Percentiles rank a stretch among this genome's conserved stretches.
phyloP scores from a whole-genome alignment of 768 basidiomycete genomes.

The Tulasnella sp. region DNA sequence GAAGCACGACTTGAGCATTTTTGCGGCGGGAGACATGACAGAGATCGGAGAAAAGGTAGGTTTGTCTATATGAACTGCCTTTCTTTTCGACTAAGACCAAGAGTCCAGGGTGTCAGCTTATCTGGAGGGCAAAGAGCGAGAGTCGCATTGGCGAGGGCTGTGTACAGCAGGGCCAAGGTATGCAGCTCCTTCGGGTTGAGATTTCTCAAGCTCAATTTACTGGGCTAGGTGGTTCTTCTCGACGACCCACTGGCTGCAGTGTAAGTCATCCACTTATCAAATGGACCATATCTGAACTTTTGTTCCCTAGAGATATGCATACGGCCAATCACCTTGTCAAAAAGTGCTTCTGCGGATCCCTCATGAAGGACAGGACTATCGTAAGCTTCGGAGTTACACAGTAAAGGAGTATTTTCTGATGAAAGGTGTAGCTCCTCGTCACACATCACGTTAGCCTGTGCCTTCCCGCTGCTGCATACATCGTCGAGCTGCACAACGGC shows the following conservation, averaged over 20 bases:
- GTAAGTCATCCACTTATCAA: constrained; percentile 19
- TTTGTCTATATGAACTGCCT: background rate
- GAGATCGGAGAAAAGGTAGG: constrained; percentile 79
- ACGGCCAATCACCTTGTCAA: constrained; percentile 67
- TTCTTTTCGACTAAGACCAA: background rate
- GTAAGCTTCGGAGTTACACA: background rate
- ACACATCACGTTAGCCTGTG: constrained; percentile 79
- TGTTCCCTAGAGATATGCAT: constrained; percentile 62
- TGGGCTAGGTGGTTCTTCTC: constrained; percentile 29
- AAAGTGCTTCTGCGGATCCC: constrained; percentile 57
- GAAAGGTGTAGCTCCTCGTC: constrained; percentile 52
- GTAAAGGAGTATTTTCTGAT: background rate
- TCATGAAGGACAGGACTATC: constrained; percentile 65
- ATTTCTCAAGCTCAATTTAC: background rate
- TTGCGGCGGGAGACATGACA: constrained; percentile 77
- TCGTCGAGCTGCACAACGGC: constrained; percentile 59
- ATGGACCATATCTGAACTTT: constrained; percentile 49
- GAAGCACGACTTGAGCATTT: constrained; percentile 61
- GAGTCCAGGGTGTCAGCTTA: constrained; percentile 47
- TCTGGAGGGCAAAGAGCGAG: constrained; percentile 72
- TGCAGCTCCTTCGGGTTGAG: constrained; percentile 31
- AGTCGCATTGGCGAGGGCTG: constrained; percentile 70
- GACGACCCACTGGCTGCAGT: constrained; percentile 34
- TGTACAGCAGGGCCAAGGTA: constrained; percentile 50
- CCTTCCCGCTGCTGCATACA: constrained; percentile 61